A percentile compares a stretch with the other conserved stretches of the same genome.
Conservation (phyloP, 2,329 filamentous ascomycete genomes). For the Dactylellina drechsleri region DNA sequence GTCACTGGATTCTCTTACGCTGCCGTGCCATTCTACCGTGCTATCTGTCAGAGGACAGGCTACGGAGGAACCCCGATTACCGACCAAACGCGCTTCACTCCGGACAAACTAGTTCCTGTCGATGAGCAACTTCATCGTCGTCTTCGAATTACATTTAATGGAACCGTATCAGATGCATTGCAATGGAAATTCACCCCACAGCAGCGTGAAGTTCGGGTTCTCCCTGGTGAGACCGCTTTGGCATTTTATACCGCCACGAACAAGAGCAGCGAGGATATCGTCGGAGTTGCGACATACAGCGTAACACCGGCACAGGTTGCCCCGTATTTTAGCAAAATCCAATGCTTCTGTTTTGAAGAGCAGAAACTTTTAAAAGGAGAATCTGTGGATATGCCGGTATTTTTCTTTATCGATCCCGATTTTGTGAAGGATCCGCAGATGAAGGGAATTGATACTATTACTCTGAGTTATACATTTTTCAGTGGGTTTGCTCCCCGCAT, state of each 20-base stretch:
- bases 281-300: constrained; percentile 96
- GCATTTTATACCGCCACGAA: constrained; percentile 99
- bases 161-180: constrained; percentile 91
- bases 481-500: constrained; percentile 70
- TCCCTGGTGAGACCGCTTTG: constrained; percentile 94
- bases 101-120: constrained; percentile 76
- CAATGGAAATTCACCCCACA: constrained; percentile 98
- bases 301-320: constrained; percentile 96
- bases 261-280: constrained; percentile 88
- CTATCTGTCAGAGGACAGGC: constrained; percentile 66
- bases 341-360: constrained; percentile 98
- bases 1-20: constrained; percentile 84
- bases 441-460: constrained; percentile 93
- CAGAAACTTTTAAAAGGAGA: constrained; percentile 94
- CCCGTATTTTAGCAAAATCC: constrained; percentile 98
- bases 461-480: constrained; percentile 97
- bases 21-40: constrained; percentile 85
- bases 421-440: constrained; percentile 91
- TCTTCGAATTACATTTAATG: constrained; percentile 94
- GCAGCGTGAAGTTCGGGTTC: constrained; percentile 92
- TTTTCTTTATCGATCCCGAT: constrained; percentile 98
- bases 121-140: constrained; percentile 70
- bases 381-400: constrained; percentile 99
- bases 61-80: constrained; percentile 68
- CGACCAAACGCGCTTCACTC: constrained; percentile 74